Evolutionary conservation across 108 stramenopile species (phyloP).

Genomic region (Pseudonitzschia delicatissima): DNA sequence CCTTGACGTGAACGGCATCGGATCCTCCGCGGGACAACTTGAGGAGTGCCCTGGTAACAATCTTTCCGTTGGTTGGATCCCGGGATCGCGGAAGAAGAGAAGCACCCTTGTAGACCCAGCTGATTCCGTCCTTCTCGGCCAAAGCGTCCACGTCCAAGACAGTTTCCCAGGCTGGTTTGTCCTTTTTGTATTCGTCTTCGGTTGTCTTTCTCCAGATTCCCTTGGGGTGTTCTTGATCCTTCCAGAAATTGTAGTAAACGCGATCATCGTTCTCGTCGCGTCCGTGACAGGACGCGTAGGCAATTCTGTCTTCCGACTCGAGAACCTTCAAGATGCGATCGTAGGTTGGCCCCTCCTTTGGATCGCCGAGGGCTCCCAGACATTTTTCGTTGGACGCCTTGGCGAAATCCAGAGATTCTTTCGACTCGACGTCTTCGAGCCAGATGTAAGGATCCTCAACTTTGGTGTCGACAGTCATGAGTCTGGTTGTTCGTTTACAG

Average conservation of each 20-base stretch:
- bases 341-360: constrained; percentile 49
- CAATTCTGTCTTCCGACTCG: constrained; percentile 77
- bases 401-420: constrained; percentile 53
- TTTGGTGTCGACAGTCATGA: constrained; percentile 1
- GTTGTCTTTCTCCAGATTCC: constrained; percentile 87
- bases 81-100: constrained; percentile 51
- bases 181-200: constrained; percentile 54
- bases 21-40: constrained; percentile 84
- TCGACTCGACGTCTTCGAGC: constrained; percentile 81
- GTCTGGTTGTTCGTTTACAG: background rate
- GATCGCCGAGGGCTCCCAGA: constrained; percentile 69
- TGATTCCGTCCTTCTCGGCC: constrained; percentile 52
- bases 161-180: constrained; percentile 66
- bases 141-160: constrained; percentile 83
- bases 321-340: constrained; percentile 57
- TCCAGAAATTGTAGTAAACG: constrained; percentile 75
- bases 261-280: constrained; percentile 50
- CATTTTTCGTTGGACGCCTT: constrained; percentile 64
- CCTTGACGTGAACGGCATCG: constrained; percentile 85
- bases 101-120: constrained; percentile 87
- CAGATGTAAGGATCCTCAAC: constrained; percentile 69
- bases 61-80: constrained; percentile 47
- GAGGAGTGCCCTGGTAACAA: constrained; percentile 62
- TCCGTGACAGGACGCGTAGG: constrained; percentile 60
- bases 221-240: constrained; percentile 67